Conservation (phyloP, 164 flowering plant species). For the Umbilicus rupestris region DNA sequence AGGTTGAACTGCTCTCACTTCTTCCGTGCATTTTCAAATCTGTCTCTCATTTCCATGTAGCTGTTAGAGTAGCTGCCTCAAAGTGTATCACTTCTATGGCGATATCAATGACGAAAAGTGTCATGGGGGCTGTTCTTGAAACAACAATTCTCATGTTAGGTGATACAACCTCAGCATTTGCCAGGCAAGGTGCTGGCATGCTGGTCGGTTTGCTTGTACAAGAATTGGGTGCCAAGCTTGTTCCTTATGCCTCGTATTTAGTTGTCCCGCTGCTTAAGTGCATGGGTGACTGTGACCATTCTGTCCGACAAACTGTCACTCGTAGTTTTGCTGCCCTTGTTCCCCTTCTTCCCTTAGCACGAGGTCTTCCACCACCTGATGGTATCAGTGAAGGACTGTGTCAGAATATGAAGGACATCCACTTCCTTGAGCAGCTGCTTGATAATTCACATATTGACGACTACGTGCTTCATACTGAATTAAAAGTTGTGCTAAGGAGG, state of each 20-base stretch:
- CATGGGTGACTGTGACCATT: slow-evolving; percentile 86
- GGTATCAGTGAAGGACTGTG: slow-evolving; percentile 60
- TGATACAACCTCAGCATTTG: slow-evolving; percentile 54
- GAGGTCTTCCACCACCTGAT: slow-evolving; percentile 73
- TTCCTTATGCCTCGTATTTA: slow-evolving; percentile 79
- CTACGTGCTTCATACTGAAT: slow-evolving; percentile 68
- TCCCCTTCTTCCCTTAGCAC: slow-evolving; percentile 95
- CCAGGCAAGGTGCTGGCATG: slow-evolving; percentile 98
- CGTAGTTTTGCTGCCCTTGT: slow-evolving; percentile 98
- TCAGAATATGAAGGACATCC: slow-evolving; percentile 66
- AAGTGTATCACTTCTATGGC: slow-evolving; percentile 94
- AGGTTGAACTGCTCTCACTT: slow-evolving; percentile 59
- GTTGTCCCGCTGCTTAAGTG: slow-evolving; percentile 95
- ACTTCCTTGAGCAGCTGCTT: slow-evolving; percentile 90
- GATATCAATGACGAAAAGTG: slow-evolving; percentile 57
- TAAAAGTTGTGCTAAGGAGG: slow-evolving; percentile 88
- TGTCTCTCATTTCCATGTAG: slow-evolving; percentile 77
- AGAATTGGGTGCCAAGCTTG: slow-evolving; percentile 78
- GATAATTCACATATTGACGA: slow-evolving; percentile 94
- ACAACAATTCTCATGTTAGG: slow-evolving; percentile 76
- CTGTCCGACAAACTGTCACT: slow-evolving; percentile 92
- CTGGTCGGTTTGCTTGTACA: slow-evolving; percentile 85
- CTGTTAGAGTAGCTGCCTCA: slow-evolving; percentile 94
- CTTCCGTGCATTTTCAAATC: slow-evolving; percentile 82
- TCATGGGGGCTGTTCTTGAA: slow-evolving; percentile 80